Conservation (phyloP, 2,329 filamentous ascomycete species). For the Neurospora sp. region DNA sequence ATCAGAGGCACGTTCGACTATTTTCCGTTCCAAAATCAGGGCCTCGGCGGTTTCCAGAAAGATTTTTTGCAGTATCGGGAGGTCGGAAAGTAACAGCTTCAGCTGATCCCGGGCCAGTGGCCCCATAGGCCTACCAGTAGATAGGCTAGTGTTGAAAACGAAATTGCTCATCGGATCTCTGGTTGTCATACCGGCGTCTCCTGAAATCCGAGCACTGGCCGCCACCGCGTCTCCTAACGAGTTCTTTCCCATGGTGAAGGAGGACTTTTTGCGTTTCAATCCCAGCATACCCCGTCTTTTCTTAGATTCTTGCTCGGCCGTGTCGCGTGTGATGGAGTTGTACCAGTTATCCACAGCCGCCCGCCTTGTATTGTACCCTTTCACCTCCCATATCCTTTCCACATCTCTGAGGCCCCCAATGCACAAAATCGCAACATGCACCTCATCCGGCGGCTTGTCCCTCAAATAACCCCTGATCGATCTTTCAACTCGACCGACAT, state of each 20-base stretch:
- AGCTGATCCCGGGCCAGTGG: conserved; percentile 41
- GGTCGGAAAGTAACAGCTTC: conserved; percentile 40
- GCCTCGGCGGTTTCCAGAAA: conserved; percentile 56
- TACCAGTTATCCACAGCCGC: conserved; percentile 52
- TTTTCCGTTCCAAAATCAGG: conserved; percentile 46
- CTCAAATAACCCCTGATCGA: conserved; percentile 53
- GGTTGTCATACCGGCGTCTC: neutral
- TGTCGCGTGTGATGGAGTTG: conserved; percentile 37
- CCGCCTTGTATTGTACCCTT: conserved; percentile 52
- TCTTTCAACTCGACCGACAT: conserved; percentile 52
- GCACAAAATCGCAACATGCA: conserved; percentile 50
- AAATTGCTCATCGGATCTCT: conserved; percentile 28
- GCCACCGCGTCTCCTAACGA: conserved; percentile 11
- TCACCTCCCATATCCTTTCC: conserved; percentile 55
- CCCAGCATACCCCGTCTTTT: conserved; percentile 41
- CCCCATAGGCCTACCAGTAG: conserved; percentile 53
- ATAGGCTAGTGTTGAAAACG: conserved; percentile 49
- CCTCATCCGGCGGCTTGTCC: conserved; percentile 51
- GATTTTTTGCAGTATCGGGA: conserved; percentile 48
- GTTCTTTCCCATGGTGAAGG: conserved; percentile 24
- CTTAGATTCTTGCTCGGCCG: conserved; percentile 34
- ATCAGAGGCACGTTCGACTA: conserved; percentile 47
- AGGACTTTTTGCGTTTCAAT: conserved; percentile 49
- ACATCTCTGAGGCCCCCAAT: conserved; percentile 54
- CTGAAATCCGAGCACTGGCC: neutral